These are phyloP conservation scores for Chlorella sp. DNA, from an alignment of 139 green algal species.

Conservation along the genomic window DNA sequence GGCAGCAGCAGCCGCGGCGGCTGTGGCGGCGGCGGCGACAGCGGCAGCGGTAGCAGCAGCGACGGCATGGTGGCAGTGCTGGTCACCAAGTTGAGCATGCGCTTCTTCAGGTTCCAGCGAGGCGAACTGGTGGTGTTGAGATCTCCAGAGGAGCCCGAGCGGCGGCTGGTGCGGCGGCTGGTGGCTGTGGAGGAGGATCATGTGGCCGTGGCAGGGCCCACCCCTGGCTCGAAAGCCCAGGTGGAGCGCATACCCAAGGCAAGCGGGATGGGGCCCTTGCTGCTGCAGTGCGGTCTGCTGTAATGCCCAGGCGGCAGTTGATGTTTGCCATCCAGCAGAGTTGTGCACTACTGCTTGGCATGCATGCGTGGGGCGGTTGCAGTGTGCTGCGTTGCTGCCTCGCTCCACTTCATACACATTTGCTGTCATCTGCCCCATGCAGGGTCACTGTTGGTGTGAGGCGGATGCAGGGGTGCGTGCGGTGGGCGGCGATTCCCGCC, in stretches of 20 bases:
- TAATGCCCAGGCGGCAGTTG: no score
- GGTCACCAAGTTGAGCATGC: constrained; percentile 72
- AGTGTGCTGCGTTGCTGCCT: no score
- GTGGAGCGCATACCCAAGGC: constrained; percentile 56
- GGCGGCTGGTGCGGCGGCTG: constrained; percentile 82
- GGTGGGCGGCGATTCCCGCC: constrained; percentile 64
- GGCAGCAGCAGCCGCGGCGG: not conserved
- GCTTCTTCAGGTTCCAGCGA: constrained; percentile 63
- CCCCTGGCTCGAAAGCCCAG: not conserved
- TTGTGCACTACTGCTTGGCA: not conserved
- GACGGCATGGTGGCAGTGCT: constrained; percentile 38
- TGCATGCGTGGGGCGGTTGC: no score
- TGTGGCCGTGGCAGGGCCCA: constrained; percentile 60
- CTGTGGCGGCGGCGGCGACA: not conserved
- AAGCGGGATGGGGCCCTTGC: not conserved
- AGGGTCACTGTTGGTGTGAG: constrained; percentile 91
- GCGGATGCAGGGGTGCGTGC: constrained; percentile 71
- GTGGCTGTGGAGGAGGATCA: constrained; percentile 85
- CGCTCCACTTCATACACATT: no score
- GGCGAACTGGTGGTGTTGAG: constrained; percentile 67
- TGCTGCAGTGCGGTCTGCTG: not conserved
- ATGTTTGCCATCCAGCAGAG: no score
- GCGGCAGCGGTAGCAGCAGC: not conserved
- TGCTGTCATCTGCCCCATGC: constrained; percentile 6
- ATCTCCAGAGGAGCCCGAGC: constrained; percentile 73